Evolutionary conservation across 768 basidiomycete species (phyloP).

Genomic region (Russula lepida): DNA sequence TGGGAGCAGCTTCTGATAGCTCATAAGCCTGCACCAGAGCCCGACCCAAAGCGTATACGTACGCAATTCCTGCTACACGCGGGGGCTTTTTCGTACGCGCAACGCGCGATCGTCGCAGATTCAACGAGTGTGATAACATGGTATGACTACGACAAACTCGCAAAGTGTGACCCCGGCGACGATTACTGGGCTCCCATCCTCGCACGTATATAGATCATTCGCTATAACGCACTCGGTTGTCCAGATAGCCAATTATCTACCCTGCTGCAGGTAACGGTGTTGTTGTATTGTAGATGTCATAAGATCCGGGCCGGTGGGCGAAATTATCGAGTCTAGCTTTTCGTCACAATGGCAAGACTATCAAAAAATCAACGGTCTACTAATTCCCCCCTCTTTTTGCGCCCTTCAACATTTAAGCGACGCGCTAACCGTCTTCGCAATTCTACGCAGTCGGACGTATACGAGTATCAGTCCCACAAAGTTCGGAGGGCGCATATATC

Average conservation of each 20-base stretch:
- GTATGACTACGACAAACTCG: slow-evolving; percentile 66
- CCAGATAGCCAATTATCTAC: too few species aligned
- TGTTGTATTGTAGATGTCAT: too few species aligned
- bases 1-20: slow-evolving; percentile 50
- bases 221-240: not conserved
- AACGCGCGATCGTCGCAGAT: slow-evolving; percentile 54
- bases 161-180: slow-evolving; percentile 56
- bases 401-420: slow-evolving; percentile 33
- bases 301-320: slow-evolving; percentile 1
- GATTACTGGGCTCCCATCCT: slow-evolving; percentile 32
- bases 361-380: slow-evolving; percentile 1
- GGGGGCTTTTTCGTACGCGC: slow-evolving; percentile 56
- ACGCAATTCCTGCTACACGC: slow-evolving; percentile 44
- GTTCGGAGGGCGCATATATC: slow-evolving; percentile 43
- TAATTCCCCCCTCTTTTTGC: not conserved
- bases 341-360: not conserved
- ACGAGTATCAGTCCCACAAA: slow-evolving; percentile 51
- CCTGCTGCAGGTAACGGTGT: too few species aligned
- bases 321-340: not conserved
- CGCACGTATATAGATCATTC: slow-evolving; percentile 21
- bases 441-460: slow-evolving; percentile 39
- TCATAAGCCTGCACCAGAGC: slow-evolving; percentile 39
- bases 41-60: slow-evolving; percentile 17
- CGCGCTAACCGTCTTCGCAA: slow-evolving; percentile 23
- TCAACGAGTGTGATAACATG: slow-evolving; percentile 61